These are phyloP conservation scores for Nothophaeocryptopus gaeumannii DNA, from an alignment of 2,329 filamentous ascomycete genomes.

Conservation along the genomic window DNA sequence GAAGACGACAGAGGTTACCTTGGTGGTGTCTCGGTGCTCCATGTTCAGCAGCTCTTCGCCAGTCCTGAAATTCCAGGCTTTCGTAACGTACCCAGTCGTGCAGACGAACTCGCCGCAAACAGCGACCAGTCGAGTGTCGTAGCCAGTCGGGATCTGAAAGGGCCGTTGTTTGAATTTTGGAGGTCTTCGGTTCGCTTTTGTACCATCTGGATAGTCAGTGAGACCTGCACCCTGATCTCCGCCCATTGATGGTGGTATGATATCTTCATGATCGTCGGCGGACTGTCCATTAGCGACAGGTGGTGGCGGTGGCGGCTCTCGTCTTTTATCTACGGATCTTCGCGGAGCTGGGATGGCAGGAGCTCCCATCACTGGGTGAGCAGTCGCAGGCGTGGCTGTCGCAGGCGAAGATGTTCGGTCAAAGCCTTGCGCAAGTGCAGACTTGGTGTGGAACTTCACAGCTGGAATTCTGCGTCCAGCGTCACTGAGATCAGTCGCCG, in stretches of 20 bases:
- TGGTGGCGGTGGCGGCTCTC: slow-evolving; percentile 22
- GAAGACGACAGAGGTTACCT: slow-evolving; percentile 77
- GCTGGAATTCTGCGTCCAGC: slow-evolving; percentile 28
- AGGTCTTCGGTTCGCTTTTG: slow-evolving; percentile 77
- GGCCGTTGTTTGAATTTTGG: slow-evolving; percentile 70
- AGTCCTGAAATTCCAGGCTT: slow-evolving; percentile 81
- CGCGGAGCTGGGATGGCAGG: slow-evolving; percentile 37
- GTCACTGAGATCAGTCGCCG: slow-evolving; percentile 17
- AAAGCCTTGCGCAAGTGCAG: slow-evolving; percentile 31
- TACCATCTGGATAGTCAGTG: slow-evolving; percentile 74
- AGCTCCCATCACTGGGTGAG: slow-evolving; percentile 9
- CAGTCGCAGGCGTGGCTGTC: slow-evolving; percentile 7
- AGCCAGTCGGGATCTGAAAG: slow-evolving; percentile 77
- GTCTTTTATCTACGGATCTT: slow-evolving; percentile 29
- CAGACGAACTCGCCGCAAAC: slow-evolving; percentile 85
- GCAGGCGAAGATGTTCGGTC: slow-evolving; percentile 15
- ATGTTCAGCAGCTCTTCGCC: slow-evolving; percentile 79
- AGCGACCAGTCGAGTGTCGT: slow-evolving; percentile 82
- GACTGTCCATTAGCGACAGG: slow-evolving; percentile 41
- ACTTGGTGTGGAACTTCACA: slow-evolving; percentile 20
- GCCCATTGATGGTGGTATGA: slow-evolving; percentile 14
- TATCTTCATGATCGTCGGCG: slow-evolving; percentile 45
- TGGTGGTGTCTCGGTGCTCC: slow-evolving; percentile 79
- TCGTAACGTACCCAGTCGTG: slow-evolving; percentile 80
- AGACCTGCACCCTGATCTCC: slow-evolving; percentile 17